Evolutionary conservation across 1,139 yeast genomes (phyloP), one percentile per base, ranked within the genome.

Genomic region (Candida sp.): DNA sequence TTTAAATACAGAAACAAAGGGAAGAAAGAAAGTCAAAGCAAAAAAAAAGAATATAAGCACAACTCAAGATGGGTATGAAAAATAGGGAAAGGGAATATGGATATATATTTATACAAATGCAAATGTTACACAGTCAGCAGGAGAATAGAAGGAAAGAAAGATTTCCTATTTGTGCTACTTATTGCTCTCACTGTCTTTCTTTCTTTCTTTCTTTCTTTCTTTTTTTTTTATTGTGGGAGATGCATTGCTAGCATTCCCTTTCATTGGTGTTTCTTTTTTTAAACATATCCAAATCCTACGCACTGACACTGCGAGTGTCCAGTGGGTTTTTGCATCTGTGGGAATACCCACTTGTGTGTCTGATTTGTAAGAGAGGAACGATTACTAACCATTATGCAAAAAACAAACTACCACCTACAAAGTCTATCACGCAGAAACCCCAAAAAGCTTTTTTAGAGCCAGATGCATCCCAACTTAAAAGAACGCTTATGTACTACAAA

Each of bases 371-470:
- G 12, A 9, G 30, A 25, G 30, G 30, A 9, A 4, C 7, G 25
- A 38, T 38, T 38, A 38, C 42, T 38, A 38, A 38, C 42, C 42
- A 38, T 38, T 38, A 38, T 38, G 42, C 30, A 38, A 38, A 37
- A 37, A 7, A 9, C 4, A 37, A 37, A 34, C 17, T 17, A 17
- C 17, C 17, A 17, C 17, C 17, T 17, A 17, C 17, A 17, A 17
- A 17, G 17, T 17, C 17, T 17, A 17, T 17, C 17, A 17, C 17
- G 17, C 17, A 17, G 17, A 17, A 17, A 17, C 17, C 17, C 17
- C 17, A 17, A 17, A 17, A 17, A 17, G 17, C 17, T 17, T 17
- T 17, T 17, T 17, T 17, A 17, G 17, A 17, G 17, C 17, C 17
- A 17, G 17, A 17, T 17, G 17, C 17, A 17, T 17, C 17, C 17